Conservation (phyloP, 257 asterid genomes). For the Parsonsia alboflavescens region DNA sequence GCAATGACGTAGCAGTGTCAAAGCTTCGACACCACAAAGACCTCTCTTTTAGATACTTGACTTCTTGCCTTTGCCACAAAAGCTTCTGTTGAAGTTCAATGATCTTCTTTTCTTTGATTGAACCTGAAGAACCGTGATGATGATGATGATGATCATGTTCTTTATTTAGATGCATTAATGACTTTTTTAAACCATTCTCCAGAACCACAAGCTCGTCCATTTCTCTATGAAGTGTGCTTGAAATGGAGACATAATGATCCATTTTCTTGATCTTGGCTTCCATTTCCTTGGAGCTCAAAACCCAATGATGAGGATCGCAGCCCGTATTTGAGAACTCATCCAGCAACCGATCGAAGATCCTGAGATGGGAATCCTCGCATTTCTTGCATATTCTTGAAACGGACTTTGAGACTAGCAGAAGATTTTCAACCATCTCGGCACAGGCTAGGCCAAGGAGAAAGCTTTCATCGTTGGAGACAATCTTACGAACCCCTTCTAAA, state of each 20-base stretch:
- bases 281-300: constrained; percentile 50
- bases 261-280: constrained; percentile 52
- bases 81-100: constrained; percentile 67
- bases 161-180: constrained; percentile 20
- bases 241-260: constrained; percentile 45
- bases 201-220: constrained; percentile 64
- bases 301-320: constrained; percentile 57
- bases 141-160: constrained; percentile 19
- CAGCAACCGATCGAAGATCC: constrained; percentile 51
- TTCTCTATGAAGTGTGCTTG: constrained; percentile 51
- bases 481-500: constrained; percentile 84
- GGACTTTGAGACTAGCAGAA: constrained; percentile 46
- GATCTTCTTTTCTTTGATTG: constrained; percentile 45
- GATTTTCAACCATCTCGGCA: constrained; percentile 72
- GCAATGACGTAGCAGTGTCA: constrained; percentile 52
- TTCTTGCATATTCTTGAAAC: constrained; percentile 49
- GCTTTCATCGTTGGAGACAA: constrained; percentile 75
- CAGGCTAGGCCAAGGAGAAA: constrained; percentile 73
- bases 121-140: neutral
- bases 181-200: constrained; percentile 47
- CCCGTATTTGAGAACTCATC: constrained; percentile 66
- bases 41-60: constrained; percentile 64
- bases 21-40: constrained; percentile 80
- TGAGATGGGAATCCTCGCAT: constrained; percentile 58
- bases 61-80: constrained; percentile 69